Base-by-base conservation (phyloP, 441 rosid genomes). In the Kokia cookei region DNA sequence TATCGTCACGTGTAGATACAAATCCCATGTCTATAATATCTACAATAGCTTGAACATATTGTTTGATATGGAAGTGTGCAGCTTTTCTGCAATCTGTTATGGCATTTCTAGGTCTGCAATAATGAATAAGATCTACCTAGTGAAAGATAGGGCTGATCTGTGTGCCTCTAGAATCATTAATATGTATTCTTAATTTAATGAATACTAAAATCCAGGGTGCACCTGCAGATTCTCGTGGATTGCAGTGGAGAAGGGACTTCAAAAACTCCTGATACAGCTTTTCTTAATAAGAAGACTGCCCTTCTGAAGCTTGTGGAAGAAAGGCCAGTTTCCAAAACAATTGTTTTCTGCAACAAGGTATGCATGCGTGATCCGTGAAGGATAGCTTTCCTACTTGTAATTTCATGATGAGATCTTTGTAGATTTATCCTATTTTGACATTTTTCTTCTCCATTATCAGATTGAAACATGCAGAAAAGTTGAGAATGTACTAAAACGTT, bases 381-480 rank as follows among this genome's bases (percentile, higher is more conserved):
- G 22, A 60, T 27, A 24, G 48, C 63, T 17, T 58, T 26, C 63
- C 8, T 9, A 19, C 4, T 45, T 19, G 40, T 43, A 35, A 35
- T 69, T 50, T 62, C 26, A 19, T 48, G 61, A 3, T 17, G 8
- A 66, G 40, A 11, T 9, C 1, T 1, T 72, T 63, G 63, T 27
- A 59, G 57, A 74, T 59, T 35, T 27, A 5, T 67, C 70, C 22
- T 75, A 76, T 58, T 35, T 13, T 62, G 51, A 82, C 55, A 43
- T 72, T 51, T 53, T 15, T 73, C 48, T 37, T 72, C 42, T 75
- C 57, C 71, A 77, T 77, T 22, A 74, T 50, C 91, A 92, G 98
- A 92, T 92, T 35, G 98, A 94, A 84, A 91, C 98, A 59, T 94
- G 98, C 85, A 86, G 98, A 82, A 91, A 92, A 84, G 95, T 94